Conservation (phyloP, 805 yeast genomes). For the Yarrowia osloensis region DNA sequence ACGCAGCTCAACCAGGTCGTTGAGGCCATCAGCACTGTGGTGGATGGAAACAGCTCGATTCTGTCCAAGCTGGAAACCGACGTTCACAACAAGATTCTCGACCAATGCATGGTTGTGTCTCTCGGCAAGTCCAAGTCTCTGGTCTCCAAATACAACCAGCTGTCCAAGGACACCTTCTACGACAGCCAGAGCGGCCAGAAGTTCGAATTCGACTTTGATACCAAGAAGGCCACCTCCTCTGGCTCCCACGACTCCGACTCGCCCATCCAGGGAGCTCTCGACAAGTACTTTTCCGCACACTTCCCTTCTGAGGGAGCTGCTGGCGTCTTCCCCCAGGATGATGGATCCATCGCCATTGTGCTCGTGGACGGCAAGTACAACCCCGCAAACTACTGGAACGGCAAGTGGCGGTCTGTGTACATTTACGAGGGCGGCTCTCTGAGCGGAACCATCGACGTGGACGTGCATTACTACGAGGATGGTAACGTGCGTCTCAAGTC, state of each 20-base stretch:
- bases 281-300: slow-evolving; percentile 59
- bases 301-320: slow-evolving; percentile 60
- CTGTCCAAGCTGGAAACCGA: slow-evolving; percentile 42
- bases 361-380: slow-evolving; percentile 72
- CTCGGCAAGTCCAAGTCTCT: slow-evolving; percentile 43
- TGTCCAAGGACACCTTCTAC: slow-evolving; percentile 50
- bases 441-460: slow-evolving; percentile 60
- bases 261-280: slow-evolving; percentile 16
- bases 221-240: slow-evolving; percentile 35
- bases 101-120: slow-evolving; percentile 44
- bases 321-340: slow-evolving; percentile 48
- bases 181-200: slow-evolving; percentile 48
- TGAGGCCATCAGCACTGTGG: slow-evolving; percentile 36
- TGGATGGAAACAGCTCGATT: slow-evolving; percentile 42
- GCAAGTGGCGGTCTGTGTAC: slow-evolving; percentile 80
- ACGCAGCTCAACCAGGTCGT: slow-evolving; percentile 45
- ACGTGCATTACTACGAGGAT: slow-evolving; percentile 92
- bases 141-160: slow-evolving; percentile 53
- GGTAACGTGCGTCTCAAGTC: slow-evolving; percentile 85
- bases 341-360: slow-evolving; percentile 48
- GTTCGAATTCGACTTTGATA: slow-evolving; percentile 39
- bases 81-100: slow-evolving; percentile 47
- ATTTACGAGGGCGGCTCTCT: slow-evolving; percentile 47
- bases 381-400: slow-evolving; percentile 81
- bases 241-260: slow-evolving; percentile 27